Percentiles rank a stretch among this genome's conserved stretches.
Evolutionary conservation across 1,284 basidiomycete species (phyloP).

Genomic region (Trametes versicolor): DNA sequence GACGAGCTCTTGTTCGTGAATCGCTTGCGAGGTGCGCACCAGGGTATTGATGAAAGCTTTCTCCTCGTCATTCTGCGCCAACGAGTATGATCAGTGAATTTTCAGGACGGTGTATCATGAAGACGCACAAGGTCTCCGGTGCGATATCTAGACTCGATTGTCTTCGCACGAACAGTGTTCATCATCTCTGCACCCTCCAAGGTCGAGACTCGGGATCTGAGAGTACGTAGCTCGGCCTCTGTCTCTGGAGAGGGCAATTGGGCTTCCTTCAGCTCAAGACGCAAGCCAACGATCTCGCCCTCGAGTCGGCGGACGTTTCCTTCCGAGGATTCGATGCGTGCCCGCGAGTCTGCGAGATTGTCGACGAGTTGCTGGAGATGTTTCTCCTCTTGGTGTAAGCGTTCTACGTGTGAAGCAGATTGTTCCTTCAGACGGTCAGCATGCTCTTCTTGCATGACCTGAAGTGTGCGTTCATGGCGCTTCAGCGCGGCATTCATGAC

Average conservation of each 20-base stretch:
- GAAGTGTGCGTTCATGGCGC: conserved; percentile 27
- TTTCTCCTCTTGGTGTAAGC: conserved; percentile 31
- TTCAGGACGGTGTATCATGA: not conserved
- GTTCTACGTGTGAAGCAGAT: conserved; percentile 21
- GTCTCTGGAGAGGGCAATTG: conserved; percentile 35
- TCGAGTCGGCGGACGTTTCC: conserved; percentile 29
- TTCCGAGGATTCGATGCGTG: conserved; percentile 21
- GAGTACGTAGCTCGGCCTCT: conserved; percentile 36
- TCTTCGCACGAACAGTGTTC: conserved; percentile 41
- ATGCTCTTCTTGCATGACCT: conserved; percentile 33
- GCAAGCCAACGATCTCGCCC: conserved; percentile 33
- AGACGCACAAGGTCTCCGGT: conserved; percentile 46
- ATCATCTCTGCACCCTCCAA: conserved; percentile 41
- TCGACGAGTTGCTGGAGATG: conserved; percentile 32
- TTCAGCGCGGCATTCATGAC: conserved; percentile 34
- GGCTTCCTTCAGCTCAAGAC: conserved; percentile 34
- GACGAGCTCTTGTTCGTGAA: conserved; percentile 49
- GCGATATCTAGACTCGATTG: conserved; percentile 47
- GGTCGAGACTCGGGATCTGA: conserved; percentile 38
- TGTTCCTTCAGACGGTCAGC: conserved; percentile 33
- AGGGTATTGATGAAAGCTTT: conserved; percentile 47
- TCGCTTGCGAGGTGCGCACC: conserved; percentile 44
- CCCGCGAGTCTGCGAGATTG: conserved; percentile 34
- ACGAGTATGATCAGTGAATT: not conserved
- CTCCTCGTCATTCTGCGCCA: conserved; percentile 46